phyloP scores from a whole-genome alignment of 345 rosid genomes.

The Angophora floribunda region DNA sequence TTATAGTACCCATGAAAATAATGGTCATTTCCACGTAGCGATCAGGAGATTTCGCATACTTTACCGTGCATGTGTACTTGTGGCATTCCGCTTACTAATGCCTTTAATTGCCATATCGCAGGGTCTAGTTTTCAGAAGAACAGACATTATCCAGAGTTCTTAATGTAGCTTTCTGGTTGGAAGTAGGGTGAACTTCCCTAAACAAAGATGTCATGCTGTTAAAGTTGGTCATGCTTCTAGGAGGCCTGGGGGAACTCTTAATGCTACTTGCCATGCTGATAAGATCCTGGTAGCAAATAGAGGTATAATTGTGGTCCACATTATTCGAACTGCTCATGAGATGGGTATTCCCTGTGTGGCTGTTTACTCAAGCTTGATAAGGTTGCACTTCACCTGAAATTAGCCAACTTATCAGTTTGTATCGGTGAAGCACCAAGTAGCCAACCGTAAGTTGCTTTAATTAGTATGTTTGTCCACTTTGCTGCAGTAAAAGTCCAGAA shows the following conservation, averaged over 20 bases:
- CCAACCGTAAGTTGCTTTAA: slow-evolving; percentile 63
- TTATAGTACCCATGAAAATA: neutral
- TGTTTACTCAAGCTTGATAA: slow-evolving; percentile 90
- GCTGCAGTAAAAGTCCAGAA: neutral
- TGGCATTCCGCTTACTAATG: neutral
- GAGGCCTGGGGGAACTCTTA: slow-evolving; percentile 43
- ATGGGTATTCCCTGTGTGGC: slow-evolving; percentile 98
- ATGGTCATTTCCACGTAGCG: neutral
- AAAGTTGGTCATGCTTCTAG: slow-evolving; percentile 15
- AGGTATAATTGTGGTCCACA: slow-evolving; percentile 94
- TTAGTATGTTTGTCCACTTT: neutral
- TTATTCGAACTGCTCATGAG: slow-evolving; percentile 93
- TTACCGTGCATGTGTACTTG: neutral
- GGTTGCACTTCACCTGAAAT: slow-evolving; percentile 91
- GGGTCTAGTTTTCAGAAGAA: slow-evolving; percentile 47
- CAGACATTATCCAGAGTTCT: slow-evolving; percentile 37
- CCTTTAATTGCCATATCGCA: neutral
- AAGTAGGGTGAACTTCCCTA: slow-evolving; percentile 38
- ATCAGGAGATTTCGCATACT: neutral
- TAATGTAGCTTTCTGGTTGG: slow-evolving; percentile 62
- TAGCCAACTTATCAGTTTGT: slow-evolving; percentile 95
- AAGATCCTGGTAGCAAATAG: slow-evolving; percentile 91
- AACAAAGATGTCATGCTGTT: slow-evolving; percentile 26
- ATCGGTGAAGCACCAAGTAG: slow-evolving; percentile 99
- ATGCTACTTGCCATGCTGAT: slow-evolving; percentile 51